phyloP scores from a whole-genome alignment of 208 protist genomes.

The Angomonas ambiguus region DNA sequence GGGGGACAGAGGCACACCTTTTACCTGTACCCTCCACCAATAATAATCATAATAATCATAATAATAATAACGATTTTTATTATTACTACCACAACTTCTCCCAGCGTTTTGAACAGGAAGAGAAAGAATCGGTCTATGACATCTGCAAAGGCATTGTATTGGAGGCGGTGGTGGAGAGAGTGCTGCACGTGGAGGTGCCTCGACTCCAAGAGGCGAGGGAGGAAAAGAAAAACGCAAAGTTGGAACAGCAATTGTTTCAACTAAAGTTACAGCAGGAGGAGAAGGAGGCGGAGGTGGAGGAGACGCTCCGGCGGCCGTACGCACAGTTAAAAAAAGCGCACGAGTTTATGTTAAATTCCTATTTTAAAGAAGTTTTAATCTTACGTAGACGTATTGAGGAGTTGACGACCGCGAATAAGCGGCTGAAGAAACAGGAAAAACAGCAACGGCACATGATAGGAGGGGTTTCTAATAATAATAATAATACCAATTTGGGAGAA shows the following conservation, averaged over 20 bases:
- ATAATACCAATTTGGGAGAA: too few relatives aligned
- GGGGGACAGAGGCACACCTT: too few relatives aligned
- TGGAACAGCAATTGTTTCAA: not conserved
- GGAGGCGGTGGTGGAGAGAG: not conserved
- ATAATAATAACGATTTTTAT: not conserved
- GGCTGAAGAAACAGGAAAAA: too few relatives aligned
- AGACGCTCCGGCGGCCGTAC: not conserved
- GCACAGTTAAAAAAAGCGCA: slow-evolving; percentile 43
- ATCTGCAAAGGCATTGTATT: not conserved
- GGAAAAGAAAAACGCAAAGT: not conserved
- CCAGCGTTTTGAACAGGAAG: not conserved
- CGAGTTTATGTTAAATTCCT: slow-evolving; percentile 78
- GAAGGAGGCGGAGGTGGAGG: not conserved
- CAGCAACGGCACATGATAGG: too few relatives aligned
- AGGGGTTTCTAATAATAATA: too few relatives aligned
- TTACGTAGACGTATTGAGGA: slow-evolving; percentile 52
- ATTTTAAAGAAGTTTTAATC: slow-evolving; percentile 78
- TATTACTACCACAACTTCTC: not conserved
- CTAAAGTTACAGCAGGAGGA: not conserved
- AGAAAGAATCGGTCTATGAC: not conserved
- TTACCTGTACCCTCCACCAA: too few relatives aligned
- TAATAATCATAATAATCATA: slow-evolving; percentile 1
- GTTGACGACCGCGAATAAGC: slow-evolving; percentile 25
- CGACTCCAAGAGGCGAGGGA: not conserved
- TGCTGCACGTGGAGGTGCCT: not conserved